These are phyloP conservation scores for Cucumis variabilis DNA, from an alignment of 331 rosid genomes.

Conservation along the genomic window DNA sequence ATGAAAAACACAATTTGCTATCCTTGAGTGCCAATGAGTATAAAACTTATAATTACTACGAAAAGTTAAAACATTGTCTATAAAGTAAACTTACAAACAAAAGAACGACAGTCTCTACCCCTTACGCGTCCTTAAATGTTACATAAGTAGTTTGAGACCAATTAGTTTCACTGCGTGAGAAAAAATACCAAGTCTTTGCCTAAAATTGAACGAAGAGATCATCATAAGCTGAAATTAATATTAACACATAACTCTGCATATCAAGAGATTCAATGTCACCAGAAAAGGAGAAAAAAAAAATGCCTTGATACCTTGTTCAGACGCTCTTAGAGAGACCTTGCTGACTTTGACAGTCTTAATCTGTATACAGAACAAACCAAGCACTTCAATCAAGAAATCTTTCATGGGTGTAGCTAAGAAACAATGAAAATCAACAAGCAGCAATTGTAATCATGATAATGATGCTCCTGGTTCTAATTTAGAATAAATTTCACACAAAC, in stretches of 20 bases:
- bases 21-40: too few relatives aligned
- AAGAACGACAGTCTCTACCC: constrained; percentile 93
- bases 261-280: too few relatives aligned
- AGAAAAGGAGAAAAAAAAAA: too few relatives aligned
- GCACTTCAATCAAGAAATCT: too few relatives aligned
- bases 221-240: too few relatives aligned
- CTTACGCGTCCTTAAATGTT: constrained; percentile 88
- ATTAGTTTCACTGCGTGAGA: too few relatives aligned
- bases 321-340: constrained; percentile 93
- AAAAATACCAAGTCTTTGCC: too few relatives aligned
- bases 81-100: constrained; percentile 66
- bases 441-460: neutral
- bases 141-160: constrained; percentile 67
- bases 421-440: neutral
- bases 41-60: too few relatives aligned
- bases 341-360: constrained; percentile 74
- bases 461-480: neutral
- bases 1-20: neutral
- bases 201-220: too few relatives aligned
- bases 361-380: constrained; percentile 37
- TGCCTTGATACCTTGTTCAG: constrained; percentile 27
- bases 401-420: neutral
- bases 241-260: too few relatives aligned
- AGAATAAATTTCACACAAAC: neutral
- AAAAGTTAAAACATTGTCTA: neutral